Evolutionary conservation across 2,329 filamentous ascomycete genomes (phyloP).

Genomic region (Periconia sp.): DNA sequence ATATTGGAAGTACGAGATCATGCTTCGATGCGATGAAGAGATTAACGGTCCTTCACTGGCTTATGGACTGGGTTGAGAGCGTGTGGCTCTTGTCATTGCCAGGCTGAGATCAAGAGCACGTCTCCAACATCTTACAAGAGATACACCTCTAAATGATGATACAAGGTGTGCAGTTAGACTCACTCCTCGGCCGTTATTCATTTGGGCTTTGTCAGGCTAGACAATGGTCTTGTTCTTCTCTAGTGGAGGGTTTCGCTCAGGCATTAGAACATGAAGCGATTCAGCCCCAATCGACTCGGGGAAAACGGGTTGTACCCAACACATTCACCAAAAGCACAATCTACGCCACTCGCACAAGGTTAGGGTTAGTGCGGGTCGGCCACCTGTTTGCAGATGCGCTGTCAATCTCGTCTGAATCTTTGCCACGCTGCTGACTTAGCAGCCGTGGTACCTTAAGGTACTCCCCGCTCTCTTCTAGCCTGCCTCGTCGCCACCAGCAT

Average conservation of each 20-base stretch:
- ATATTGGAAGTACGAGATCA: constrained; percentile 23
- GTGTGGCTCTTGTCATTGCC: constrained; percentile 20
- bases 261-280: constrained; percentile 1
- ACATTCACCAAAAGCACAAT: not conserved
- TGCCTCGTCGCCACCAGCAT: no score
- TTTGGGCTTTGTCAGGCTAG: not conserved
- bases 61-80: constrained; percentile 26
- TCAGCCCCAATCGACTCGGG: not conserved
- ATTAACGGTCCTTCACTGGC: constrained; percentile 24
- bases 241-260: constrained; percentile 6
- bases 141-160: not conserved
- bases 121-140: not conserved
- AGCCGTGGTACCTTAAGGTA: no score
- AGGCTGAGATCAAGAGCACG: not conserved
- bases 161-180: not conserved
- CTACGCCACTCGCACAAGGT: no score
- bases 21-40: constrained; percentile 27
- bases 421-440: no score
- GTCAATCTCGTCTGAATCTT: no score
- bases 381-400: no score
- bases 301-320: not conserved
- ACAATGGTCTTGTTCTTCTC: not conserved
- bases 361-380: no score
- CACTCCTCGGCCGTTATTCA: not conserved
- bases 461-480: no score